Evolutionary conservation across 1,284 basidiomycete genomes (phyloP).

Genomic region (Cutaneotrichosporon cutaneum): DNA sequence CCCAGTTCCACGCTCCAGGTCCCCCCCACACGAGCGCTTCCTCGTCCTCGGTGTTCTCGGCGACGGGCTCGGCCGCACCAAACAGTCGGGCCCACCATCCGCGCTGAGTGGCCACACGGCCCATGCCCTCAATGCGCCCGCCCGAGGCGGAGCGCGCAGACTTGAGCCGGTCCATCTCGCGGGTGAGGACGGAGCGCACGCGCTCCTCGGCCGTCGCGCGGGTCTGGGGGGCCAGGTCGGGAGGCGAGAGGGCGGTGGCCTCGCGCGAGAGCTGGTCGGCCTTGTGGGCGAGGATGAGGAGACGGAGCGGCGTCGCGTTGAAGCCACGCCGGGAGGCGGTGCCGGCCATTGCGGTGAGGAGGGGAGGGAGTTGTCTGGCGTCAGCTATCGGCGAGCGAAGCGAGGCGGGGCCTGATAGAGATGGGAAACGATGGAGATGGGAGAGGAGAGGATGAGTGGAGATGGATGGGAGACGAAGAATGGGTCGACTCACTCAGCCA

Average conservation of each 20-base stretch:
- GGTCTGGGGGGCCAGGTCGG: constrained; percentile 27
- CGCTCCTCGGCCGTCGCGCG: constrained; percentile 38
- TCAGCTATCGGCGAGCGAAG: not conserved
- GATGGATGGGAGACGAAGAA: too few species aligned
- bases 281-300: constrained; percentile 50
- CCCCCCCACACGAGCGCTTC: constrained; percentile 48
- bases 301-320: constrained; percentile 29
- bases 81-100: constrained; percentile 34
- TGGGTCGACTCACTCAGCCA: constrained; percentile 51
- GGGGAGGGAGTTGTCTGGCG: constrained; percentile 42
- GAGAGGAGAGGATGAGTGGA: not conserved
- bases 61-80: constrained; percentile 23
- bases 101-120: constrained; percentile 31
- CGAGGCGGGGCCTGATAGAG: not conserved
- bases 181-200: constrained; percentile 42
- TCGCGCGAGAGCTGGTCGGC: constrained; percentile 43
- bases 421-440: not conserved
- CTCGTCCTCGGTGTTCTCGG: constrained; percentile 33
- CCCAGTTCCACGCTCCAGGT: constrained; percentile 44
- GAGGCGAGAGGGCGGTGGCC: constrained; percentile 17
- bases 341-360: constrained; percentile 44
- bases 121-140: constrained; percentile 49
- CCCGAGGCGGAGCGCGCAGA: constrained; percentile 35
- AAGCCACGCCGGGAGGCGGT: constrained; percentile 27
- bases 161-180: constrained; percentile 52